Base-by-base conservation (phyloP, 495 filamentous ascomycete species). In the Xylaria longipes region DNA sequence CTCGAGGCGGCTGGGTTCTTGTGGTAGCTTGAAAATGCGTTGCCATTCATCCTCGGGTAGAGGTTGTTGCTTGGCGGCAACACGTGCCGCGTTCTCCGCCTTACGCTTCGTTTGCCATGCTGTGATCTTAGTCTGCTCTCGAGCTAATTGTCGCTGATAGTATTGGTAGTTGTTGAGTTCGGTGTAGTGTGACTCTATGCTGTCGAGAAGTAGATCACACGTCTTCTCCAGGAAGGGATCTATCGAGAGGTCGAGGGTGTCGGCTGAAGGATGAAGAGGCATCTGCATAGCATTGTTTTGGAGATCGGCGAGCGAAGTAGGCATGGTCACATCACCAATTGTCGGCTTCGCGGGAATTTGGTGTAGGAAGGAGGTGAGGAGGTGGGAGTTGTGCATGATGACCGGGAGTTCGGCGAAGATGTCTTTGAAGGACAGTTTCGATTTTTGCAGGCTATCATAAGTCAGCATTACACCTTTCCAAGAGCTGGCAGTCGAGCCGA, bases 171-270 rank as follows among this genome's bases (percentile, higher is more conserved):
- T 99, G 88, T 98, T 99, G 79, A 95, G 91, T 83, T 99, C 96
- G 61, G 95, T 97, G 83, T 98, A 94, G 86, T 99, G 96, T 31
- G 91, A 89, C 86, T 99, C 96, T 78, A 99, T 98, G 84, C 90
- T 93, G 70, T 99, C 96, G 69, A 99, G 90, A 31, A 99, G 89
- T 72, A 97, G 89, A 78, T 99, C 95, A 82, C 93, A 96, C 69
- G 95, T 97, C 88, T 97, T 97, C 87, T 97, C 95, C n/a, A 99
- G 89, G 87, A 96, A 98, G 33, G 96, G 96, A 79, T 99, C 96
- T 80, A 98, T 95, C 75, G 90, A 93, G 63, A 99, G 91, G 70
- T 97, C 93, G 43, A 99, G 90, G 78, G 87, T 86, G 72, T 97
- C 94, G 79, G 92, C 90, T 77, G 97, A 97, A 63, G 97, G 96